Conservation (phyloP, 208 protist genomes). For the Angomonas desouzai region DNA sequence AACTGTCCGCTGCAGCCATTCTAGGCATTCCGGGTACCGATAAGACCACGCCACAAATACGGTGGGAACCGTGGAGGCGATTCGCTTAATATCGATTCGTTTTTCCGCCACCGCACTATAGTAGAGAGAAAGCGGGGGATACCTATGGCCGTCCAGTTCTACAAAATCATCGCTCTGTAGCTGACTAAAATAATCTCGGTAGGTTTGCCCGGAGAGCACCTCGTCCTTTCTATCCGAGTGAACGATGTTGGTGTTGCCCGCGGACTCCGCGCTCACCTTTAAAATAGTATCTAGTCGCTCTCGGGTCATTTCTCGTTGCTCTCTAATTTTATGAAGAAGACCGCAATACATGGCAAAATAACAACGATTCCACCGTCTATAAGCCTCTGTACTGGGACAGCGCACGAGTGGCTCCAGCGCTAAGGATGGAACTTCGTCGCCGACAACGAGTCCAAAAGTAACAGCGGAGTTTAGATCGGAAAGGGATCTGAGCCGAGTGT, state of each 20-base stretch:
- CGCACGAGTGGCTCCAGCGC: slow-evolving; percentile 58
- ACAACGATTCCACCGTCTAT: slow-evolving; percentile 50
- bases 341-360: slow-evolving; percentile 73
- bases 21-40: slow-evolving; percentile 45
- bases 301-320: slow-evolving; percentile 46
- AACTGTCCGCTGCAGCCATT: slow-evolving; percentile 55
- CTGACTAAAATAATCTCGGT: slow-evolving; percentile 4
- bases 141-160: slow-evolving; percentile 2
- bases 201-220: slow-evolving; percentile 17
- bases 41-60: slow-evolving; percentile 78
- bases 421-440: slow-evolving; percentile 58
- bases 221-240: slow-evolving; percentile 21
- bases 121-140: slow-evolving; percentile 37
- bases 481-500: slow-evolving; percentile 54
- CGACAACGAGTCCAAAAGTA: slow-evolving; percentile 37
- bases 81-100: slow-evolving; percentile 47
- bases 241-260: slow-evolving; percentile 21
- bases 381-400: slow-evolving; percentile 35
- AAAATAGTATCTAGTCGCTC: slow-evolving; percentile 56
- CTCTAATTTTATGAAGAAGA: slow-evolving; percentile 49
- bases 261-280: slow-evolving; percentile 16
- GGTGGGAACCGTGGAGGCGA: slow-evolving; percentile 55
- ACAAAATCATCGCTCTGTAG: slow-evolving; percentile 18
- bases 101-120: slow-evolving; percentile 43
- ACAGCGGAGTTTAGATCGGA: slow-evolving; percentile 64